A percentile compares a stretch with the other conserved stretches of the same genome.
Conservation (phyloP, 805 yeast genomes). For the Starmerella sp. region DNA sequence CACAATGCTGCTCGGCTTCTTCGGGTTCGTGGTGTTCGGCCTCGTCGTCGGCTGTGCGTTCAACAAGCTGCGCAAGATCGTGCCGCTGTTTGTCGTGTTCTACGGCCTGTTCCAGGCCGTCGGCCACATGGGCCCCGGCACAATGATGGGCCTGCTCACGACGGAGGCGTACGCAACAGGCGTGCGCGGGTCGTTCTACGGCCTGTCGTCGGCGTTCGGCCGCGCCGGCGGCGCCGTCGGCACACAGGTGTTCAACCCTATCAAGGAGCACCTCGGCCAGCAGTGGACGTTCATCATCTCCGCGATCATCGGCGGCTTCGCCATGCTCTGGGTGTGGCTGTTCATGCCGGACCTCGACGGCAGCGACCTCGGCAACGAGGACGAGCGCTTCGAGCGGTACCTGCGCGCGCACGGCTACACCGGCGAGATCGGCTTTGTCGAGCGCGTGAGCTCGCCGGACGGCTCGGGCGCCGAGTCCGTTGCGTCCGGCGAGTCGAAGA, state of each 20-base stretch:
- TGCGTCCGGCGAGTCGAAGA: neutral
- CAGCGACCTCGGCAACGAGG: slow-evolving; percentile 55
- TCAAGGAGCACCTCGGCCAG: slow-evolving; percentile 51
- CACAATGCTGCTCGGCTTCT: slow-evolving; percentile 59
- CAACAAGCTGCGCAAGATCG: slow-evolving; percentile 43
- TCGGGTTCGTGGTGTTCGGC: slow-evolving; percentile 53
- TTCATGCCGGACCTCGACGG: slow-evolving; percentile 59
- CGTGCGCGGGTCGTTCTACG: slow-evolving; percentile 64
- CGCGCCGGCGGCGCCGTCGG: slow-evolving; percentile 81
- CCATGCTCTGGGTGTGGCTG: slow-evolving; percentile 47
- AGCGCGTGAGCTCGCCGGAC: neutral
- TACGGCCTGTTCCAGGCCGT: slow-evolving; percentile 60
- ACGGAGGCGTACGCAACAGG: slow-evolving; percentile 68
- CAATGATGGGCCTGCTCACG: slow-evolving; percentile 54
- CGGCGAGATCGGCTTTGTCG: slow-evolving; percentile 33
- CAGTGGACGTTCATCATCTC: slow-evolving; percentile 71
- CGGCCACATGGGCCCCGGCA: slow-evolving; percentile 73
- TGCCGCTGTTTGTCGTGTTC: slow-evolving; percentile 55
- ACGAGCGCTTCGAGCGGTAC: slow-evolving; percentile 48
- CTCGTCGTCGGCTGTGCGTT: slow-evolving; percentile 37
- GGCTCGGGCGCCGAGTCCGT: neutral
- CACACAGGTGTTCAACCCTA: slow-evolving; percentile 59
- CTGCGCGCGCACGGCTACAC: slow-evolving; percentile 48
- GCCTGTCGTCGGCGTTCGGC: slow-evolving; percentile 66
- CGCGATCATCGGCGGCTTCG: slow-evolving; percentile 57